Conservation (phyloP, 306 rosid genomes). For the barrel medic (Medicago truncatula) region MtrunA17r5.0-ANR NC_053042.1:42483001-42483500, state of each 20-base stretch:
- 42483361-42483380: slow-evolving; percentile 23
- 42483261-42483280: background rate
- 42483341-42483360: too few species aligned
- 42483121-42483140: slow-evolving; percentile 99
- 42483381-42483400: slow-evolving; percentile 9
- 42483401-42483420: background rate
- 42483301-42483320: background rate
- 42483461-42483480: background rate
- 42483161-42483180: background rate
- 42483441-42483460: slow-evolving; percentile 14
- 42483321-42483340: too few species aligned
- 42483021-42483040: background rate
- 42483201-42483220: background rate
- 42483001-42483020: background rate
- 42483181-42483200: background rate
- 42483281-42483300: too few species aligned
- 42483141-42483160: slow-evolving; percentile 76
- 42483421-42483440: slow-evolving; percentile 28
- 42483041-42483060: slow-evolving; percentile 21
- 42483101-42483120: slow-evolving; percentile 95
- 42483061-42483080: slow-evolving; percentile 51
- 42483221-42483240: slow-evolving; percentile 21
- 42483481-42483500: slow-evolving; percentile 1
- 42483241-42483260: background rate
- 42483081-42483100: slow-evolving; percentile 95